Base-by-base conservation (phyloP, 1,284 basidiomycete genomes). In the Leccinum pachyderme region DNA sequence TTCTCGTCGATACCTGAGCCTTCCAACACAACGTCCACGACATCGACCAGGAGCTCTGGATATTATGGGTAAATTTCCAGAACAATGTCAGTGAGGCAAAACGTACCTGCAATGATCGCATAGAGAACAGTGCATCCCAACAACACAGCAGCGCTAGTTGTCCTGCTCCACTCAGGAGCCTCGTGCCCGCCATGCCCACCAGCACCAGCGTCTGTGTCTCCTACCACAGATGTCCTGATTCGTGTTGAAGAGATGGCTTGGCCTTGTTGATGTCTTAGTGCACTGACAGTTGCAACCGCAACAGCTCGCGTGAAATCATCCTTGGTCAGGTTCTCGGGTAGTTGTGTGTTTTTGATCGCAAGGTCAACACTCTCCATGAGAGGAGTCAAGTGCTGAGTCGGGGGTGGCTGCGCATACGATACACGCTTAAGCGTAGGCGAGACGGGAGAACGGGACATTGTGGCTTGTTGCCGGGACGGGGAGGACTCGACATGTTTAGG, bases 1-100 rank as follows among this genome's bases (percentile, higher is more conserved):
- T 99, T 99, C 70, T 99, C 96, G 59, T 97, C 93, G 37, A 99
- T 91, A 0, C 93, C 93, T 0, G 93, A 94, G n/a, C 88, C 94
- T 59, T 93, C 78, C 24, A 99, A 78, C 2, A 99, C 88, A 28
- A 95, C 93, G 66, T 99, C 97, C 9, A 99, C 96, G 7, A 98
- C 94, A 58, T 96, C 91, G 35, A 99, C 87, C 25, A 99, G 80
- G 49, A 99, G 82, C 71, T 99, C 96, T 93, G 68, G 41, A 45
- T 33, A 35, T 2, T 11, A 44, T 49, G 5, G 9, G 44, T 48
- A n/a, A 59, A n/a, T 33, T 6, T 1, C 6, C 49, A 25, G 13
- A 25, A 27, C 4, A 24, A 41, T 18, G 8, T 3, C 37, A 41
- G 41, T 12, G 4, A 37, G 12, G 15, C 12, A 1, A 53, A 13